Evolutionary conservation across 306 rosid species (phyloP).

Genomic region (Gynostemma pentaphyllum): DNA sequence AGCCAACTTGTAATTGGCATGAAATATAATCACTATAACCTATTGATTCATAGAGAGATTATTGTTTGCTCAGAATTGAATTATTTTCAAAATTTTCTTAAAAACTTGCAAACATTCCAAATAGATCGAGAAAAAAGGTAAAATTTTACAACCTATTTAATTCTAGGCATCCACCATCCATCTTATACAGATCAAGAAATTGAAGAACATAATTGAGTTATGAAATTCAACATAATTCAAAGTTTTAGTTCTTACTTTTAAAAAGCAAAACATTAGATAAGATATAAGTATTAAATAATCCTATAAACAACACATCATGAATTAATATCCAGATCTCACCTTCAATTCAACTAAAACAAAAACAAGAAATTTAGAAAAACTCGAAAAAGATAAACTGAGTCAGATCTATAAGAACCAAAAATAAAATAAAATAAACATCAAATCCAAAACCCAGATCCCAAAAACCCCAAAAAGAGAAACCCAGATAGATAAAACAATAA

Average conservation of each 20-base stretch:
- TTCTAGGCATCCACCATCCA: too few relatives aligned
- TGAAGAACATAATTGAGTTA: not conserved
- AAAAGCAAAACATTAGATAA: not conserved
- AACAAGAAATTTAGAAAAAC: not conserved
- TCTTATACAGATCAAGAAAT: not conserved
- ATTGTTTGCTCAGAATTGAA: not conserved
- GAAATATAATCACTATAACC: not conserved
- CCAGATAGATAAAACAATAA: not conserved
- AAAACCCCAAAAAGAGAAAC: not conserved
- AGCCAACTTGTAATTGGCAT: too few relatives aligned
- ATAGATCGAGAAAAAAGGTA: not conserved
- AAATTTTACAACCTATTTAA: not conserved
- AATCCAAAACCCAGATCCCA: not conserved
- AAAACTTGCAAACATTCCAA: not conserved
- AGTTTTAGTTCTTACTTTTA: not conserved
- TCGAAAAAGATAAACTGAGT: not conserved
- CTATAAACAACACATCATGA: not conserved
- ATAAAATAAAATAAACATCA: too few relatives aligned
- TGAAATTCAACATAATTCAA: not conserved
- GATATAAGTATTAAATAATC: not conserved
- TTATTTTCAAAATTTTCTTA: not conserved
- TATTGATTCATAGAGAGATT: not conserved
- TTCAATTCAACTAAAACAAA: not conserved
- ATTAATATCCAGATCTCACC: constrained; percentile 1
- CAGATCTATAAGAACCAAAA: not conserved